Evolutionary conservation across 2,329 filamentous ascomycete species (phyloP).

Genomic region (Xylaria sp.): DNA sequence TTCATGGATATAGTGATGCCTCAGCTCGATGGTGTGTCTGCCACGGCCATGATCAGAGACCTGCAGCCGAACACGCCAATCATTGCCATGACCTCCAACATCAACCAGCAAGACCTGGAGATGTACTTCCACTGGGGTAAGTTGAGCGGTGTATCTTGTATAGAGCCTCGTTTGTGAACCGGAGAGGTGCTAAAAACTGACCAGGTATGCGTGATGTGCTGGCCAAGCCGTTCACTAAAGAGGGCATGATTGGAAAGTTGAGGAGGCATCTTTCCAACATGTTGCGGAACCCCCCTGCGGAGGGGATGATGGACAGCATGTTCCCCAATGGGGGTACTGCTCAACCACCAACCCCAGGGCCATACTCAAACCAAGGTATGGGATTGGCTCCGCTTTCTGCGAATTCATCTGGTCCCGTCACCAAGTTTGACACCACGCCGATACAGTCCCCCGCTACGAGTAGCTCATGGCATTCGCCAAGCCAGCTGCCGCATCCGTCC

Average conservation of each 20-base stretch:
- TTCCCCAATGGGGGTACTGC: conserved; percentile 29
- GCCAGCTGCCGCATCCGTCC: conserved; percentile 47
- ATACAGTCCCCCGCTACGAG: conserved; percentile 49
- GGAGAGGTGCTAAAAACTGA: conserved; percentile 10
- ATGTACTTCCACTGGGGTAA: conserved; percentile 96
- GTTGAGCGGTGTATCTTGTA: conserved; percentile 28
- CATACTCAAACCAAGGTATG: conserved; percentile 32
- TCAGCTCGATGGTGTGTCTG: conserved; percentile 87
- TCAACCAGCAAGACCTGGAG: conserved; percentile 90
- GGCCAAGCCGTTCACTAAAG: conserved; percentile 92
- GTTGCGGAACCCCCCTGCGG: conserved; percentile 58
- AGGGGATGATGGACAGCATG: conserved; percentile 33
- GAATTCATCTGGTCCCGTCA: conserved; percentile 30
- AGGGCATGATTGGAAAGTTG: conserved; percentile 76
- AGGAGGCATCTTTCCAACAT: conserved; percentile 85
- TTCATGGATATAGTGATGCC: conserved; percentile 98
- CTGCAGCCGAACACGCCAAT: conserved; percentile 79
- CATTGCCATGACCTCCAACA: conserved; percentile 98
- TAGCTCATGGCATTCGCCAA: conserved; percentile 47
- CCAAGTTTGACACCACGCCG: conserved; percentile 53
- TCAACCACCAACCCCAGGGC: conserved; percentile 32
- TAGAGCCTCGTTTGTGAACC: background rate
- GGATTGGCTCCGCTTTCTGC: conserved; percentile 32
- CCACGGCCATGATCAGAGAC: conserved; percentile 87
- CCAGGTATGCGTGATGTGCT: conserved; percentile 95